Evolutionary conservation across 495 filamentous ascomycete species (phyloP), one percentile per base, ranked within the genome.

Genomic region (Penicillium lividum): DNA sequence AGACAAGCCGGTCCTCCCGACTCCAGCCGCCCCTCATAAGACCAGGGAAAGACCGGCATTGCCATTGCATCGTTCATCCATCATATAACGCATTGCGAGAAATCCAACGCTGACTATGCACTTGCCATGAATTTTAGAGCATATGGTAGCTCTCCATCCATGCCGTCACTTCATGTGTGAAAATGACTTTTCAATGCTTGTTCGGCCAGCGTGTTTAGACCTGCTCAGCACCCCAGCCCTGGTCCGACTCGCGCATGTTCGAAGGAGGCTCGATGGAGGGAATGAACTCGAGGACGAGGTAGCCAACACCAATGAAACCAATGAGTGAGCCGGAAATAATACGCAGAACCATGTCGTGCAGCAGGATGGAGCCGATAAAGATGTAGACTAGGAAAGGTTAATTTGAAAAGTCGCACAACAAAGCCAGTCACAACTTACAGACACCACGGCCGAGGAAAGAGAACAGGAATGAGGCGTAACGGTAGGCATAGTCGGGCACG

Each of bases 391-490:
- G 47, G 16, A 18, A 7, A 28, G 34, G 55, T 1, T 53, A 13
- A 48, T 31, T 13, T 13, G 33, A 8, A 8, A n/a, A 34, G 13
- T 30, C 7, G 16, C 33, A 43, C 15, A 16, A 46, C 38, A 6
- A 53, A 31, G 27, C 27, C 28, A 6, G 42, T 11, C 31, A 51
- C 36, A 9, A 86, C 92, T 76, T 84, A 97, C 92, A 98, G 72
- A 92, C 78, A 71, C 94, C 94, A 65, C 94, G 92, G 53, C 94
- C 94, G 63, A 98, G 71, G 83, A 99, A 98, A 46, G 88, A 92
- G 82, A 97, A 98, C 68, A 98, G 86, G 85, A 99, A 99, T 27
- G 89, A 92, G 16, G 93, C 94, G 82, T 98, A 97, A 71, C 89
- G 86, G 57, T 91, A 88, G 38, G 96, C 81, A 71, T 96, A 92